phyloP scores from a whole-genome alignment of 2,329 filamentous ascomycete species.

The Amylocarpus encephaloides region DNA sequence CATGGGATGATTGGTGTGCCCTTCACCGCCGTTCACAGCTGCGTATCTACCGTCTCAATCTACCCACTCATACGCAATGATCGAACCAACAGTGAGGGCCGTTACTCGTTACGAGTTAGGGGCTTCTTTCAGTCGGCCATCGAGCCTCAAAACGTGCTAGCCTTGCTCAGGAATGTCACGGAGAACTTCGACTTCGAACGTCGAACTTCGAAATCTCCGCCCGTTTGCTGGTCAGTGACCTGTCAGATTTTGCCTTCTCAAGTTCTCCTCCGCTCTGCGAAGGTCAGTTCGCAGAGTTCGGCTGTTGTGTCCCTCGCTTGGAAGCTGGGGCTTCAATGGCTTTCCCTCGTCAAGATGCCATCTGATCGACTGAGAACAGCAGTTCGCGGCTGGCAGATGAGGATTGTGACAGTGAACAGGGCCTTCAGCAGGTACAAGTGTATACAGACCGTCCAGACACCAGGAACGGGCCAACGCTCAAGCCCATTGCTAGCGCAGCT shows the following conservation, averaged over 20 bases:
- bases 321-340: neutral
- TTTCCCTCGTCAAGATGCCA: too few species aligned
- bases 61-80: neutral
- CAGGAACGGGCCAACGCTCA: slow-evolving; percentile 1
- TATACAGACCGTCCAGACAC: neutral
- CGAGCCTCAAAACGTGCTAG: neutral
- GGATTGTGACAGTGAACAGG: neutral
- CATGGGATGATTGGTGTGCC: neutral
- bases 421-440: neutral
- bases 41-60: neutral
- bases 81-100: too few species aligned
- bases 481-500: neutral
- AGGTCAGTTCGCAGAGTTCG: too few species aligned
- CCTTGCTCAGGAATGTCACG: too few species aligned
- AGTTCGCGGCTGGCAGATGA: neutral
- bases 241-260: too few species aligned
- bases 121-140: neutral
- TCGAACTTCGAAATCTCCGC: too few species aligned
- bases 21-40: neutral
- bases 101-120: too few species aligned
- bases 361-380: neutral
- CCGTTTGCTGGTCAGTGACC: too few species aligned
- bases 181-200: too few species aligned
- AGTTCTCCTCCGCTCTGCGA: too few species aligned
- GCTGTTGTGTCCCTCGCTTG: neutral